A percentile compares a stretch with the other conserved stretches of the same genome.
These are phyloP conservation scores for Alternaria hordeiaustralica DNA, from an alignment of 2,329 filamentous ascomycete species.

Conservation along the genomic window DNA sequence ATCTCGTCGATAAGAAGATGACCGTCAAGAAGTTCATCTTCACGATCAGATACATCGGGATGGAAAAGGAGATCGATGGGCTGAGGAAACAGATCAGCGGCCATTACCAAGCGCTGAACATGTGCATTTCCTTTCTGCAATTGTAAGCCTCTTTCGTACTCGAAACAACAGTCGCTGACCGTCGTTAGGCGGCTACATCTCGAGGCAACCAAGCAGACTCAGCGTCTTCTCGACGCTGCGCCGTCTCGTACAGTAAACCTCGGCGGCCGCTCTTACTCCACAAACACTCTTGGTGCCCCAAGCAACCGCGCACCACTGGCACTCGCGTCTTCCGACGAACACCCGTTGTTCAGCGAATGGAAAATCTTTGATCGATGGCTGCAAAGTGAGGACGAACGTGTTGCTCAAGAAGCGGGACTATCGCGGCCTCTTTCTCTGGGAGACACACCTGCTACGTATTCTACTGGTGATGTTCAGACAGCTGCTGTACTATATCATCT, in stretches of 20 bases:
- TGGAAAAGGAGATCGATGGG: slow-evolving; percentile 42
- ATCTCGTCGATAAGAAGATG: slow-evolving; percentile 43
- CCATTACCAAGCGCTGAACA: slow-evolving; percentile 39
- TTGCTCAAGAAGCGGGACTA: slow-evolving; percentile 26
- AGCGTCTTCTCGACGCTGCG: slow-evolving; percentile 27
- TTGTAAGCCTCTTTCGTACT: slow-evolving; percentile 22
- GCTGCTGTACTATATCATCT: slow-evolving; percentile 37
- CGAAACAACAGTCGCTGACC: slow-evolving; percentile 9
- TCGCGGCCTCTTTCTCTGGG: slow-evolving; percentile 30
- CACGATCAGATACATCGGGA: slow-evolving; percentile 42
- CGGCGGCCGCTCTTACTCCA: slow-evolving; percentile 33
- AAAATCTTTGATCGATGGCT: slow-evolving; percentile 37
- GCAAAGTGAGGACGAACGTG: slow-evolving; percentile 36
- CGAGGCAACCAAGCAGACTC: slow-evolving; percentile 33
- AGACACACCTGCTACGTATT: slow-evolving; percentile 20
- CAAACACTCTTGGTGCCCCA: slow-evolving; percentile 24
- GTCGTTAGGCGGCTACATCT: slow-evolving; percentile 33
- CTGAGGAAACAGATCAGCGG: slow-evolving; percentile 37
- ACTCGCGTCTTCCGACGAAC: slow-evolving; percentile 35
- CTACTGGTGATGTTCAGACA: slow-evolving; percentile 30
- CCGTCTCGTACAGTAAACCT: slow-evolving; percentile 36
- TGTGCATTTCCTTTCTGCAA: slow-evolving; percentile 42
- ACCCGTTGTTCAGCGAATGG: slow-evolving; percentile 41
- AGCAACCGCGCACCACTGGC: slow-evolving; percentile 24
- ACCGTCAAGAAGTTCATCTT: slow-evolving; percentile 37